Conservation (phyloP, 1,139 yeast species). For the Geotrichum bryndzae region DNA sequence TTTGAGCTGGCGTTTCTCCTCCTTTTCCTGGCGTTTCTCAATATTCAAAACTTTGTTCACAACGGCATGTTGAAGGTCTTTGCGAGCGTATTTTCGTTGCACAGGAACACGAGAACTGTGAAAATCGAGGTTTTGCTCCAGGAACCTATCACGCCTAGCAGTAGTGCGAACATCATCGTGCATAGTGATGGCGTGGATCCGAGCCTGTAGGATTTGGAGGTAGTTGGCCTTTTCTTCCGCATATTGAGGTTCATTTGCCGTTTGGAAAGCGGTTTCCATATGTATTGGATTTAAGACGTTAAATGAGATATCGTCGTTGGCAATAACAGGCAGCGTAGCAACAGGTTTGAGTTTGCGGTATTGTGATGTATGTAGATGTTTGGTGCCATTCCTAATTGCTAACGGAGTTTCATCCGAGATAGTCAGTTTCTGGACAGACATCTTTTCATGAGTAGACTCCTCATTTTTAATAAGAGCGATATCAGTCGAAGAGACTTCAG, state of each 20-base stretch:
- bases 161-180: slow-evolving; percentile 17
- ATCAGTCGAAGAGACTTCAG: not conserved
- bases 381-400: not conserved
- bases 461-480: not conserved
- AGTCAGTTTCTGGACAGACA: not conserved
- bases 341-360: not conserved
- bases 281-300: slow-evolving; percentile 15
- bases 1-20: slow-evolving; percentile 18
- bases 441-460: not conserved
- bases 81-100: slow-evolving; percentile 25
- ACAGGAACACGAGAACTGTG: slow-evolving; percentile 21
- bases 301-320: slow-evolving; percentile 18
- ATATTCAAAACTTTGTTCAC: slow-evolving; percentile 23
- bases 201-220: slow-evolving; percentile 18
- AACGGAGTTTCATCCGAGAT: not conserved
- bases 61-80: slow-evolving; percentile 25
- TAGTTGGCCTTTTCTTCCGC: slow-evolving; percentile 26
- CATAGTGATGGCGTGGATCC: slow-evolving; percentile 18
- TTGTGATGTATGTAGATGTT: not conserved
- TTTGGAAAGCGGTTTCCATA: slow-evolving; percentile 19
- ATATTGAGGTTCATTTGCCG: slow-evolving; percentile 19
- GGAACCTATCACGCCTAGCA: slow-evolving; percentile 18
- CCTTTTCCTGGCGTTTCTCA: slow-evolving; percentile 22
- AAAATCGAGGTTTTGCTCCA: slow-evolving; percentile 19
- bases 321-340: slow-evolving; percentile 6